Evolutionary conservation across 2,329 filamentous ascomycete species (phyloP), one percentile per base, ranked within the genome.

Genomic region (Allantophomopsis lycopodina): DNA sequence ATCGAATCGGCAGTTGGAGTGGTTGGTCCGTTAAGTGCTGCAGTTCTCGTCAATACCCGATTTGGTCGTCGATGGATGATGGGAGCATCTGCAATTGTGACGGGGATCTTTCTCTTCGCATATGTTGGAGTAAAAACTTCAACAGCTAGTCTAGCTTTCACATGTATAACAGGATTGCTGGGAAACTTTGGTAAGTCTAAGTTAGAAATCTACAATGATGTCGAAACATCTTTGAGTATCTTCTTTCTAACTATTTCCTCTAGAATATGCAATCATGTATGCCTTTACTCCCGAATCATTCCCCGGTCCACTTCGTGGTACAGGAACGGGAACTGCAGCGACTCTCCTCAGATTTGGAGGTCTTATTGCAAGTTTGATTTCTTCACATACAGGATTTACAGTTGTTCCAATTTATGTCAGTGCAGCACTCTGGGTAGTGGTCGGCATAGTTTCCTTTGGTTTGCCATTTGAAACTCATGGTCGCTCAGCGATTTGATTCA

Each of bases 261-360:
- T 28, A 28, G 23, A 28, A 75, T 85, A 84, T 58, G 80, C 79
- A 41, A 78, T 84, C 1, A 61, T 87, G 1, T 86, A 84, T 54
- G 78, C 80, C 7, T 86, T 83, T 54, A 85, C 82, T 0, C 81
- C 82, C 0, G 82, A 86, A 51, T 73, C 85, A 20, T 85, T 87
- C 58, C 80, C 81, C 0, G 77, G 79, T 0, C 78, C 79, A 1
- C 73, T 80, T 16, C 65, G 82, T 23, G 82, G 81, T 5, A 82
- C 79, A 0, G 82, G 79, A 5, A 81, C 76, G 0, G 82, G 81
- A 33, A 78, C 86, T 36, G 74, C 76, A 16, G 81, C 75, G 52
- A 81, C 83, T 52, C 57, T 85, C 44, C 86, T 85, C 55, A 65
- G 81, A 31, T 53, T 80, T 32, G 71, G 73, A 5, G 81, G 82